Evolutionary conservation across 2,329 filamentous ascomycete species (phyloP), one percentile per base, ranked within the genome.

Genomic region (Colletotrichum sp.): DNA sequence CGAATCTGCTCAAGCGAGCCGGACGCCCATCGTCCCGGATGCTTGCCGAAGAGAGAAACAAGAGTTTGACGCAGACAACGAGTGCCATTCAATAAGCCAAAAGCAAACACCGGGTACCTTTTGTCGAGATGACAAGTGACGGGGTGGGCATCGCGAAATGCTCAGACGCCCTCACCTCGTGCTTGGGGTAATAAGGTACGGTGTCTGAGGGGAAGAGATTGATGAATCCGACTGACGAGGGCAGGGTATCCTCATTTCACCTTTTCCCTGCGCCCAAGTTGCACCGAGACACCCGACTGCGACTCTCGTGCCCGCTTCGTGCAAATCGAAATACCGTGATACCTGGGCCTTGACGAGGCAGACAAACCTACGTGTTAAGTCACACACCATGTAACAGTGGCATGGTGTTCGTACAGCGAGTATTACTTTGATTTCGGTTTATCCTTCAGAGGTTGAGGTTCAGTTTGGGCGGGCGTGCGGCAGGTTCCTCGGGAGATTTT

Each of bases 241-340:
- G 30, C 43, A 68, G 52, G 52, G 30, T 34, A 68, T 61, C n/a
- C 52, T 58, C 36, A 67, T 62, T 15, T 32, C 22, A n/a, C 39
- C 27, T 22, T 34, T 69, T 56, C 56, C 66, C 48, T 61, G 68
- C 60, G 30, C 71, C 30, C 34, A 56, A 75, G 67, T 75, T 61
- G 68, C 61, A 75, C 72, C 61, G 60, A 75, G 61, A 71, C 72
- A 71, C 61, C 71, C 68, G 62, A 39, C 68, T 75, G 72, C 68
- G 52, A 71, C 61, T 61, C 30, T 62, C 62, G 62, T 72, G 68
- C 30, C 61, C 68, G 61, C 69, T 67, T 48, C 34, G 18, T 66
- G 43, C 48, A 15, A n/a, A 43, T 28, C 64, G n/a, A 12, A 48
- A 39, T 43, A 36, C 30, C 55, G 12, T n/a, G 64, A 48, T 48